Percentiles rank a stretch among this genome's conserved stretches.
Conservation (phyloP, 164 flowering plant genomes). For the Warburgia ugandensis region DNA sequence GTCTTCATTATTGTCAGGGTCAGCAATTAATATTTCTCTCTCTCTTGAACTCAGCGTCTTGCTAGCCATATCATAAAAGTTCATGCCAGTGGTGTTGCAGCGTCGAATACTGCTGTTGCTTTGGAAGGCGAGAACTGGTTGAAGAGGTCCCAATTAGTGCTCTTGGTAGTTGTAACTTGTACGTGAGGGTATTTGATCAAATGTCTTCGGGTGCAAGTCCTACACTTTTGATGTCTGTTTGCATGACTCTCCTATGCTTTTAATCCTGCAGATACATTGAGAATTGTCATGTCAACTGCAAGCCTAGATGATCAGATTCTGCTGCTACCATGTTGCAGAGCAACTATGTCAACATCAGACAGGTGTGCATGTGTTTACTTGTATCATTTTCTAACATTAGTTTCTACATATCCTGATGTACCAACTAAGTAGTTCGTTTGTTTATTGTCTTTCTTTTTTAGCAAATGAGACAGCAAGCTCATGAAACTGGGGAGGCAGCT, state of each 20-base stretch:
- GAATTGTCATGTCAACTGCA: constrained; percentile 68
- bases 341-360: constrained; percentile 85
- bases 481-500: constrained; percentile 90
- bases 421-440: neutral
- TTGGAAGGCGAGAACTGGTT: constrained; percentile 93
- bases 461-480: constrained; percentile 94
- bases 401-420: no score
- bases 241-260: constrained; percentile 2
- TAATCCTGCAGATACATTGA: constrained; percentile 65
- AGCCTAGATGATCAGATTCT: constrained; percentile 85
- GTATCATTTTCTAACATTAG: no score
- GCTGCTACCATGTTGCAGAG: constrained; percentile 69
- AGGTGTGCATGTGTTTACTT: constrained; percentile 46
- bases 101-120: constrained; percentile 34
- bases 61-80: constrained; percentile 90
- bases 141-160: no score
- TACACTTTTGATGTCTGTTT: constrained; percentile 1
- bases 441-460: constrained; percentile 11
- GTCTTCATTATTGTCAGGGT: no score
- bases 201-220: no score
- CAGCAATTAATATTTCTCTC: no score
- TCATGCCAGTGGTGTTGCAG: constrained; percentile 73
- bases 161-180: no score
- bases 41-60: no score
- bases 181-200: no score